phyloP scores from a whole-genome alignment of 176 grass and related monocot species.

The Pharus latifolius region DNA sequence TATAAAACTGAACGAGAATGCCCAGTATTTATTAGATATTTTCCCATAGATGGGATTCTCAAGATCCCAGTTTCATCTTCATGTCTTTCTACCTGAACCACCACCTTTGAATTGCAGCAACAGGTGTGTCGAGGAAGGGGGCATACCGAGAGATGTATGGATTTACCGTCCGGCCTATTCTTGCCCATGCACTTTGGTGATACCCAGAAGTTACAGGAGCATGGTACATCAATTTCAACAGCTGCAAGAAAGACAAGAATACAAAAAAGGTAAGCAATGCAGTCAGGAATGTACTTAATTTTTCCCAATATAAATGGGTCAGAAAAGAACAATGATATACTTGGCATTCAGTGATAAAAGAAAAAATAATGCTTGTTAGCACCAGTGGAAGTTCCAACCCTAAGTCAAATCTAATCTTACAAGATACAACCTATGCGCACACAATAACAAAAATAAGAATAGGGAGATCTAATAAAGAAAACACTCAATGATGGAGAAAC shows the following conservation, averaged over 20 bases:
- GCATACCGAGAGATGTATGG: conserved; percentile 61
- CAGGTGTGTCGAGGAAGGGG: conserved; percentile 53
- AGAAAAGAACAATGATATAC: neutral
- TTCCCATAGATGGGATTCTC: neutral
- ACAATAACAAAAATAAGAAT: too few species aligned
- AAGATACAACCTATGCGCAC: too few species aligned
- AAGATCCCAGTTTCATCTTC: neutral
- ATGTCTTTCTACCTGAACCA: conserved; percentile 55
- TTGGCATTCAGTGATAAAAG: too few species aligned
- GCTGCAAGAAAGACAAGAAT: conserved; percentile 27
- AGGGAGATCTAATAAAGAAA: too few species aligned
- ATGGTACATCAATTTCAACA: conserved; percentile 84
- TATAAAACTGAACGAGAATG: neutral
- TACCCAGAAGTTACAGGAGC: conserved; percentile 52
- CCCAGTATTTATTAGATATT: neutral
- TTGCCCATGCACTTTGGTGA: conserved; percentile 66
- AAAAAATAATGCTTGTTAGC: too few species aligned
- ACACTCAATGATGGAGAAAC: too few species aligned
- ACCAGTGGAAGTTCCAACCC: too few species aligned
- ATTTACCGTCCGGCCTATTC: conserved; percentile 50
- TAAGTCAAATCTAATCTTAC: too few species aligned
- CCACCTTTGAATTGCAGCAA: conserved; percentile 74
- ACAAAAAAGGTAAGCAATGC: neutral
- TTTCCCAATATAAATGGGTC: neutral
- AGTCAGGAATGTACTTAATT: neutral